Conservation (phyloP, 108 stramenopile species). For the Craspedostauros australis region DNA sequence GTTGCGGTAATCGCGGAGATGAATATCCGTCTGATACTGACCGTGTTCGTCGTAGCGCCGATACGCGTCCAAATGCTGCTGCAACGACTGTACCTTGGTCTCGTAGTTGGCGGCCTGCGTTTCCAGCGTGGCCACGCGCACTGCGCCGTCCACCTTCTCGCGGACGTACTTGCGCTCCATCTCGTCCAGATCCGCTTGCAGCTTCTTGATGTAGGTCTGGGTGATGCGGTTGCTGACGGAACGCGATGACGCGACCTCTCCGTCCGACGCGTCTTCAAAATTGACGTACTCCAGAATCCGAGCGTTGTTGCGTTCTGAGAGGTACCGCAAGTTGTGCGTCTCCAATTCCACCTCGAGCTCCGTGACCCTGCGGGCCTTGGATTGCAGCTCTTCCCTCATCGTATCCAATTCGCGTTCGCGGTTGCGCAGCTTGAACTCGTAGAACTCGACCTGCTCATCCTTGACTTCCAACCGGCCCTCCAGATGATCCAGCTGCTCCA, state of each 20-base stretch:
- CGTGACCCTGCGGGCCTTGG: background rate
- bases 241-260: too few relatives aligned
- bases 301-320: background rate
- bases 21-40: too few relatives aligned
- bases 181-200: conserved; percentile 10
- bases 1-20: too few relatives aligned
- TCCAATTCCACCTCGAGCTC: conserved; percentile 25
- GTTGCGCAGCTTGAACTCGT: background rate
- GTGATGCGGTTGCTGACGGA: too few relatives aligned
- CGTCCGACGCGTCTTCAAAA: too few relatives aligned
- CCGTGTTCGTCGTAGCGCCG: too few relatives aligned
- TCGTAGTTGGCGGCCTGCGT: conserved; percentile 6
- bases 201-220: background rate
- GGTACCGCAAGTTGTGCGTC: conserved; percentile 13
- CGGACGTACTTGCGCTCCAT: conserved; percentile 5
- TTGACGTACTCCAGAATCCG: too few relatives aligned
- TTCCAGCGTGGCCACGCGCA: background rate
- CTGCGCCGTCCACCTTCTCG: background rate
- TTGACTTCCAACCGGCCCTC: too few relatives aligned
- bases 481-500: too few relatives aligned
- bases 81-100: too few relatives aligned
- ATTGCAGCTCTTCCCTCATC: background rate
- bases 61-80: too few relatives aligned
- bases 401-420: conserved; percentile 5
- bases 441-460: conserved; percentile 2